Evolutionary conservation across 1,139 yeast species (phyloP).

Genomic region (Saccharomyces hybrid): DNA sequence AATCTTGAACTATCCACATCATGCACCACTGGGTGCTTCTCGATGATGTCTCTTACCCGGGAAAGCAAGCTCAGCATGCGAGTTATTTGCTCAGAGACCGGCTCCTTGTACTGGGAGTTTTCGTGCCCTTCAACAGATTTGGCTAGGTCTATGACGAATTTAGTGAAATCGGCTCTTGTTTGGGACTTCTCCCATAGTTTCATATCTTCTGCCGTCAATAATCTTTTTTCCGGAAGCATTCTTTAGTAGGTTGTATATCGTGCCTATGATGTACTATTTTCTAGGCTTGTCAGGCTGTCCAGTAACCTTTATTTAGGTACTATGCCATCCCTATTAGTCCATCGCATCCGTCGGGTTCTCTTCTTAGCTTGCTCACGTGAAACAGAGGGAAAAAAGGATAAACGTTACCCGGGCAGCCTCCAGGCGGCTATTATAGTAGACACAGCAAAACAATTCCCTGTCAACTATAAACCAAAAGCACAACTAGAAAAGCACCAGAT

Average conservation of each 20-base stretch:
- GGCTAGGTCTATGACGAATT: conserved; percentile 55
- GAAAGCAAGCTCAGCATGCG: conserved; percentile 40
- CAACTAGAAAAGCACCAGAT: too few relatives aligned
- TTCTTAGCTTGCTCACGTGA: not conserved
- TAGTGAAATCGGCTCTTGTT: conserved; percentile 45
- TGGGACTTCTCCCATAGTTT: conserved; percentile 49
- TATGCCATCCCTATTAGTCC: not conserved
- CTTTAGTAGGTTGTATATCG: too few relatives aligned
- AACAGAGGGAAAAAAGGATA: too few relatives aligned
- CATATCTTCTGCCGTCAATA: conserved; percentile 56
- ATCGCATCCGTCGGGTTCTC: not conserved
- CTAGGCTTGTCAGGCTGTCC: too few relatives aligned
- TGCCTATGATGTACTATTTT: not conserved
- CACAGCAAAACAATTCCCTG: not conserved
- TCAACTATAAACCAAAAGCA: too few relatives aligned
- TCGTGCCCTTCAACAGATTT: conserved; percentile 58
- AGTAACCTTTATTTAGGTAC: too few relatives aligned
- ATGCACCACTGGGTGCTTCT: conserved; percentile 56
- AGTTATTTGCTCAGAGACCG: conserved; percentile 32
- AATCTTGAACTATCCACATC: conserved; percentile 66
- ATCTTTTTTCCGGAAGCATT: conserved; percentile 44
- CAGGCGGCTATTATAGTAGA: not conserved
- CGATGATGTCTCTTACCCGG: conserved; percentile 40
- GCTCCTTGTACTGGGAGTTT: conserved; percentile 40
- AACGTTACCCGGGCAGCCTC: not conserved